phyloP scores from a whole-genome alignment of 2,329 filamentous ascomycete species.

The Bipolaris victoriae region DNA sequence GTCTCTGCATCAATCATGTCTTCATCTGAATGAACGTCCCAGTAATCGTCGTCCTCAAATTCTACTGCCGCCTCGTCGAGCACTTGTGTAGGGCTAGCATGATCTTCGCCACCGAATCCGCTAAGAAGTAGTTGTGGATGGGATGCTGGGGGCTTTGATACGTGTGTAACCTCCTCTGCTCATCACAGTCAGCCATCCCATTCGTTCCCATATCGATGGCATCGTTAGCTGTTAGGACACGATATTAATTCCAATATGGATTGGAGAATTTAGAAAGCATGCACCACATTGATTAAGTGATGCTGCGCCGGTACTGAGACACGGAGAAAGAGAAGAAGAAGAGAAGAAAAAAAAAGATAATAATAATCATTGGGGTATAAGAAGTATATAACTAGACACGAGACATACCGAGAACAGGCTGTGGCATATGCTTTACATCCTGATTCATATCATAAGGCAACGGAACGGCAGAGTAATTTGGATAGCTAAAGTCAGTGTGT shows the following conservation, averaged over 20 bases:
- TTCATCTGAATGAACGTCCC: slow-evolving; percentile 57
- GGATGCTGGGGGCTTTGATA: slow-evolving; percentile 18
- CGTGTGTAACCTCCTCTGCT: slow-evolving; percentile 33
- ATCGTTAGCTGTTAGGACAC: background rate
- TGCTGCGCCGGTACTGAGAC: slow-evolving; percentile 12
- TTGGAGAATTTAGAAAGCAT: slow-evolving; percentile 13
- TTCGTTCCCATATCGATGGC: slow-evolving; percentile 8
- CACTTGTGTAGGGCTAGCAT: slow-evolving; percentile 44
- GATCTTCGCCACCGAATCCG: slow-evolving; percentile 50
- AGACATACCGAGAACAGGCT: slow-evolving; percentile 50
- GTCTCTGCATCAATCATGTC: slow-evolving; percentile 46
- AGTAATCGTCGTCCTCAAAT: slow-evolving; percentile 57
- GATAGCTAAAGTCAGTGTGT: slow-evolving; percentile 36
- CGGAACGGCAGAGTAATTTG: slow-evolving; percentile 41
- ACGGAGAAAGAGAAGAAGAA: slow-evolving; percentile 25
- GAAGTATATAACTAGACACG: slow-evolving; percentile 47
- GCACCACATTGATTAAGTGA: slow-evolving; percentile 13
- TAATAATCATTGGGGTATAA: slow-evolving; percentile 43
- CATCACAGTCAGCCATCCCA: slow-evolving; percentile 30
- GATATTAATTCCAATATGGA: background rate
- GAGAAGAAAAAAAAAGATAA: slow-evolving; percentile 28
- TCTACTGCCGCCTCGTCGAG: slow-evolving; percentile 51
- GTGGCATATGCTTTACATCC: slow-evolving; percentile 48
- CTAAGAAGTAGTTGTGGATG: slow-evolving; percentile 31
- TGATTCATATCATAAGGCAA: slow-evolving; percentile 45